phyloP scores from a whole-genome alignment of 495 filamentous ascomycete genomes.

The Schizothecium vesticola region DNA sequence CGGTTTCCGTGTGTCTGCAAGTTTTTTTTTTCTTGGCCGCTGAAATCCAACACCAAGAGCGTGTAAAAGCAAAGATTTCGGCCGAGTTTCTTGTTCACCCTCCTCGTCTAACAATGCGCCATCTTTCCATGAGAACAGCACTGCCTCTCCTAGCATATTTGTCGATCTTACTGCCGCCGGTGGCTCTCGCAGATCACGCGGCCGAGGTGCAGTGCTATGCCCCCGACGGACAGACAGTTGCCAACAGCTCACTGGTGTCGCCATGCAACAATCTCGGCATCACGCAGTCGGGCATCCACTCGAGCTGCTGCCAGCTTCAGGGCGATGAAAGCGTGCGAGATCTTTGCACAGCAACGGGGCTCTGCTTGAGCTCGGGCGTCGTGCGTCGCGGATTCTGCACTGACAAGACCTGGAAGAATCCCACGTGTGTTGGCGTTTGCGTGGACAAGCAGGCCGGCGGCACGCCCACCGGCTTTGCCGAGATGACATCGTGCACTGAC shows the following conservation, averaged over 20 bases:
- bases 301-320: conserved; percentile 23
- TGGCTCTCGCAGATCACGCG: not conserved
- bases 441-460: conserved; percentile 18
- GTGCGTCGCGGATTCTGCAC: conserved; percentile 24
- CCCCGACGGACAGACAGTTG: conserved; percentile 21
- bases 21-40: too few species aligned
- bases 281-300: conserved; percentile 20
- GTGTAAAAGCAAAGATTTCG: too few species aligned
- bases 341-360: conserved; percentile 19
- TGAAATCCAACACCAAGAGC: too few species aligned
- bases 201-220: conserved; percentile 13
- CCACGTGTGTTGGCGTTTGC: conserved; percentile 23
- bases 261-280: conserved; percentile 29
- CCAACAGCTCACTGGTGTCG: conserved; percentile 19
- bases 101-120: too few species aligned
- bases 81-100: too few species aligned
- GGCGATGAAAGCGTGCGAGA: conserved; percentile 14
- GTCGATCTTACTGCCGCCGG: too few species aligned
- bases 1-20: too few species aligned
- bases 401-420: conserved; percentile 23
- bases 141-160: too few species aligned
- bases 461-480: conserved; percentile 8
- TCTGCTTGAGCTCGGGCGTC: conserved; percentile 19
- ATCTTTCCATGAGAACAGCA: too few species aligned
- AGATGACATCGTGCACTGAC: conserved; percentile 25